phyloP scores from a whole-genome alignment of 163 green algal species.

The Scenedesmus sp. region DNA sequence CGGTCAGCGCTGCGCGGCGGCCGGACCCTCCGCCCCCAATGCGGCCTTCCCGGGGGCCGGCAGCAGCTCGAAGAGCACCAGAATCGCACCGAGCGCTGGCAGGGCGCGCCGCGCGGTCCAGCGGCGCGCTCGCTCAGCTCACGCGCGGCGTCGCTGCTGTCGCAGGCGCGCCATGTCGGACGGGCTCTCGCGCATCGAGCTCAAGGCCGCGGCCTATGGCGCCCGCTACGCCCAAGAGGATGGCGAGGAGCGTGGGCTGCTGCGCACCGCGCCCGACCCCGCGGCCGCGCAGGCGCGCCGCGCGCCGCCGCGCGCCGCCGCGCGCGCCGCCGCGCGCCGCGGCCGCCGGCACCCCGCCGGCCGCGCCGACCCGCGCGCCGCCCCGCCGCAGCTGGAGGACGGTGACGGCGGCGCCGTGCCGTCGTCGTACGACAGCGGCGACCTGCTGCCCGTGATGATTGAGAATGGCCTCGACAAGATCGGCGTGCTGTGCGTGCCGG shows the following conservation, averaged over 20 bases:
- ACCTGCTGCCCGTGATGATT: slow-evolving; percentile 62
- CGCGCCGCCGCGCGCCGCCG: background rate
- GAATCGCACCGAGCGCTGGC: too few species aligned
- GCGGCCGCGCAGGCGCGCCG: background rate
- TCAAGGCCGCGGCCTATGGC: slow-evolving; percentile 23
- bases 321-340: background rate
- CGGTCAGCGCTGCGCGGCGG: too few species aligned
- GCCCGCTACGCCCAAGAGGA: slow-evolving; percentile 27
- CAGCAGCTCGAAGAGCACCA: too few species aligned
- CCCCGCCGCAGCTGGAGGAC: too few species aligned
- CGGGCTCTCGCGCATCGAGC: slow-evolving; percentile 39
- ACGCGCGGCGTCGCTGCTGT: too few species aligned
- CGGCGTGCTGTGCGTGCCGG: slow-evolving; percentile 56
- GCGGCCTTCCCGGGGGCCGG: too few species aligned
- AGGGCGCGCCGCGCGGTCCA: too few species aligned
- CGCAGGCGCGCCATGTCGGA: slow-evolving; percentile 47
- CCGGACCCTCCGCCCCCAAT: too few species aligned
- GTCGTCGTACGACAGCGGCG: slow-evolving; percentile 51
- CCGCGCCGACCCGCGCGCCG: too few species aligned
- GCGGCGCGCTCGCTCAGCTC: too few species aligned
- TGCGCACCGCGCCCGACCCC: slow-evolving; percentile 39
- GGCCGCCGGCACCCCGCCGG: too few species aligned
- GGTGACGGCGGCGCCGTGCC: background rate
- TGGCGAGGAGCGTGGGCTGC: slow-evolving; percentile 30
- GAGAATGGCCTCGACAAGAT: slow-evolving; percentile 61